Percentiles rank a stretch among this genome's conserved stretches.
phyloP scores from a whole-genome alignment of 1,284 basidiomycete species.

The Boletus chippewaensis region DNA sequence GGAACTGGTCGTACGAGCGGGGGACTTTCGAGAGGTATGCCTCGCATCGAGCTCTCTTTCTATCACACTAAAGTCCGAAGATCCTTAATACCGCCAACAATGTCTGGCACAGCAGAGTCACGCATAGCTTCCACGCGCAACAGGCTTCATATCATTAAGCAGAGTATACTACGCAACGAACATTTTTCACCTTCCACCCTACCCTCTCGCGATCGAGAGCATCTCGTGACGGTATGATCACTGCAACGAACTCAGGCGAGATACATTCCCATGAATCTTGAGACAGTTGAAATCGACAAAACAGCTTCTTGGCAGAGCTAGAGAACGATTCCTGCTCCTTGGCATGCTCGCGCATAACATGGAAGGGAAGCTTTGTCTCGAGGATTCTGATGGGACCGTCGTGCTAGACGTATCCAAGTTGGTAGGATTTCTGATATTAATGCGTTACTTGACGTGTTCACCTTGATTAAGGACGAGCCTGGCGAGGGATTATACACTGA shows the following conservation, averaged over 20 bases:
- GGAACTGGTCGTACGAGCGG: constrained; percentile 82
- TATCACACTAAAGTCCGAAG: constrained; percentile 23
- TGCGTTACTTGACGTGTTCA: constrained; percentile 2
- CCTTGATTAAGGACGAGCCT: constrained; percentile 64
- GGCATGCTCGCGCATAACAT: constrained; percentile 90
- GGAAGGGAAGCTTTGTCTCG: constrained; percentile 85
- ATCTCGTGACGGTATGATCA: constrained; percentile 71
- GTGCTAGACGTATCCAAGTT: constrained; percentile 85
- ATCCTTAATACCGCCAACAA: constrained; percentile 46
- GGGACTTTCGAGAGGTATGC: constrained; percentile 78
- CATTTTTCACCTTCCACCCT: constrained; percentile 93
- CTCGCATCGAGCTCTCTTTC: not conserved
- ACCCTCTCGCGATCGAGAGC: constrained; percentile 77
- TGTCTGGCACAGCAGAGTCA: constrained; percentile 76
- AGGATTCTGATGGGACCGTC: constrained; percentile 91
- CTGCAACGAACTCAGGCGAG: constrained; percentile 10
- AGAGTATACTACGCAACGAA: constrained; percentile 87
- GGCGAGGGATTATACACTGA: constrained; percentile 97
- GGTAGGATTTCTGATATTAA: constrained; percentile 42
- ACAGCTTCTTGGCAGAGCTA: constrained; percentile 87
- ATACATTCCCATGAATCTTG: constrained; percentile 11
- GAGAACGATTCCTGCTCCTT: constrained; percentile 87
- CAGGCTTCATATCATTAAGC: constrained; percentile 80
- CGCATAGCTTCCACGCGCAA: constrained; percentile 74
- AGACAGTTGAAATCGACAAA: constrained; percentile 88